Evolutionary conservation across 106 monocot genomes (phyloP).

Genomic region (Platanthera guangdongensis): DNA sequence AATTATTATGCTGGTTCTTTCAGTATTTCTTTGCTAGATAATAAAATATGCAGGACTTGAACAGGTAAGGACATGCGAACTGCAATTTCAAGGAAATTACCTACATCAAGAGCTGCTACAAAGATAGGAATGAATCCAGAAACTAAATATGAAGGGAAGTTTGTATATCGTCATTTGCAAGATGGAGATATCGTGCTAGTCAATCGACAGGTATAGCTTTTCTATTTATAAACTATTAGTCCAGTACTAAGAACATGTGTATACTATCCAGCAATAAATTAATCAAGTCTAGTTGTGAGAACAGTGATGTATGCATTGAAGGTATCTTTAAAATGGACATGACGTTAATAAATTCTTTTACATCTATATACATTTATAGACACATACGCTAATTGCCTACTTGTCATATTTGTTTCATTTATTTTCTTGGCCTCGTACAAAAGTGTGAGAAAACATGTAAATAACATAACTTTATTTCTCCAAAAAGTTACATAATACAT

Average conservation of each 20-base stretch:
- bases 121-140: conserved; percentile 51
- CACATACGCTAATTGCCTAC: background rate
- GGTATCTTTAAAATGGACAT: too few relatives aligned
- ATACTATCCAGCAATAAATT: too few relatives aligned
- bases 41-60: background rate
- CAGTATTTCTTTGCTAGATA: background rate
- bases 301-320: too few relatives aligned
- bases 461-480: too few relatives aligned
- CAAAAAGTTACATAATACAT: too few relatives aligned
- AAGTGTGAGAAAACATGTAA: too few relatives aligned
- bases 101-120: conserved; percentile 37
- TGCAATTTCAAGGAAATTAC: conserved; percentile 60
- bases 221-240: too few relatives aligned
- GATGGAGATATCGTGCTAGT: conserved; percentile 90
- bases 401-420: background rate
- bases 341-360: too few relatives aligned
- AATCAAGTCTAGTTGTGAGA: too few relatives aligned
- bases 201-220: conserved; percentile 70
- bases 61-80: conserved; percentile 24
- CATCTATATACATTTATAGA: background rate
- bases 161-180: conserved; percentile 67
- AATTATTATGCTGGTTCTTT: background rate
- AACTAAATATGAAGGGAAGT: conserved; percentile 73
- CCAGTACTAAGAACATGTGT: too few relatives aligned
- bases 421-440: background rate